phyloP scores from a whole-genome alignment of 176 grass and related monocot genomes.

The Aegilops bicornis region DNA sequence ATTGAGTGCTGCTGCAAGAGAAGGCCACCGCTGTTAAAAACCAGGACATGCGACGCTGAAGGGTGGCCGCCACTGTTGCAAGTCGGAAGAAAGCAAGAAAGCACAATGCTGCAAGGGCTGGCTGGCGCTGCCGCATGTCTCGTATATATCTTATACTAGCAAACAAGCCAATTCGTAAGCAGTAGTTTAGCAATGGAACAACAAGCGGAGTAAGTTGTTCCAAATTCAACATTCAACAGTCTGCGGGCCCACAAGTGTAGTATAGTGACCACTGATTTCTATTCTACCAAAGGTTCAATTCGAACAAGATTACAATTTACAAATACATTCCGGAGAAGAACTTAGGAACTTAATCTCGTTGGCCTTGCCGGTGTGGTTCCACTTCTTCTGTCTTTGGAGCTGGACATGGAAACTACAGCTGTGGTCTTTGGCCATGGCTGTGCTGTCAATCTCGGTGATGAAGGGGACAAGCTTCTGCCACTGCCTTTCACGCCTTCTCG shows the following conservation, averaged over 20 bases:
- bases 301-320: background rate
- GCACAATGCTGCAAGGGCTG: too few species aligned
- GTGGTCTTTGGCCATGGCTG: background rate
- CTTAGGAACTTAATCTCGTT: conserved; percentile 21
- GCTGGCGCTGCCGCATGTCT: too few species aligned
- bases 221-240: too few species aligned
- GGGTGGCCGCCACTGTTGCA: too few species aligned
- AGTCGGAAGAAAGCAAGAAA: too few species aligned
- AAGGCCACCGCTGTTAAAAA: too few species aligned
- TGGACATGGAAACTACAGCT: background rate
- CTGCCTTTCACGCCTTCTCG: background rate
- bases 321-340: background rate
- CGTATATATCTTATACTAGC: too few species aligned
- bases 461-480: conserved; percentile 5
- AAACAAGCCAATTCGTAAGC: too few species aligned
- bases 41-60: too few species aligned
- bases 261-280: background rate
- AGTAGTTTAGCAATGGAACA: too few species aligned
- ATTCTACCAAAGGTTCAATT: background rate
- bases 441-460: background rate
- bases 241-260: background rate
- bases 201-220: too few species aligned
- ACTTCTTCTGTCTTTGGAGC: background rate
- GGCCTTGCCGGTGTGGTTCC: background rate
- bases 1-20: too few species aligned